Evolutionary conservation across 805 yeast genomes (phyloP).

Genomic region (Cyberlindnera maclurae): DNA sequence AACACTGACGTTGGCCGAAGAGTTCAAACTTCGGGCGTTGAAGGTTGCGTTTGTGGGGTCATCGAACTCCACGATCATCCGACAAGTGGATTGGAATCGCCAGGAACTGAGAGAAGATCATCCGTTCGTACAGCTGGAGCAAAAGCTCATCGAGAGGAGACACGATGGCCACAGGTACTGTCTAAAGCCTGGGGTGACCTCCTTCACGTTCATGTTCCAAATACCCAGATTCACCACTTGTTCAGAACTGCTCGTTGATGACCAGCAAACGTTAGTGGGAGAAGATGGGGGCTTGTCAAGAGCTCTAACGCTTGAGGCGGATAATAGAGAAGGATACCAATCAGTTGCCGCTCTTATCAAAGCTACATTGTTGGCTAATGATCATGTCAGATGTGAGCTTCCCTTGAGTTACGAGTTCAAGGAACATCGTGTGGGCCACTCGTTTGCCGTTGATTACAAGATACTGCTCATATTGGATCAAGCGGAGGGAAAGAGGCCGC

Average conservation of each 20-base stretch:
- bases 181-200: background rate
- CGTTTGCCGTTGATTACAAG: background rate
- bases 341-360: background rate
- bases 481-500: background rate
- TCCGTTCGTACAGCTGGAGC: background rate
- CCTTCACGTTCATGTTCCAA: too few species aligned
- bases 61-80: background rate
- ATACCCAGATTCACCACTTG: background rate
- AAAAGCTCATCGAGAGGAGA: background rate
- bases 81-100: slow-evolving; percentile 1
- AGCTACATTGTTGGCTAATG: background rate
- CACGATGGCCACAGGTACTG: slow-evolving; percentile 1
- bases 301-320: background rate
- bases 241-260: slow-evolving; percentile 1
- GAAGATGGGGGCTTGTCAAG: background rate
- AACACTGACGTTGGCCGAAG: background rate
- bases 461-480: background rate
- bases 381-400: background rate
- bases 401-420: background rate
- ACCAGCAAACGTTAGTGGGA: slow-evolving; percentile 1
- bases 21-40: background rate
- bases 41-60: background rate
- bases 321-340: background rate
- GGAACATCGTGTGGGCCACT: background rate
- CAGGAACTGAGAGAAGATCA: background rate